Conservation (phyloP, 441 rosid species). For the Erodium moschatum region DNA sequence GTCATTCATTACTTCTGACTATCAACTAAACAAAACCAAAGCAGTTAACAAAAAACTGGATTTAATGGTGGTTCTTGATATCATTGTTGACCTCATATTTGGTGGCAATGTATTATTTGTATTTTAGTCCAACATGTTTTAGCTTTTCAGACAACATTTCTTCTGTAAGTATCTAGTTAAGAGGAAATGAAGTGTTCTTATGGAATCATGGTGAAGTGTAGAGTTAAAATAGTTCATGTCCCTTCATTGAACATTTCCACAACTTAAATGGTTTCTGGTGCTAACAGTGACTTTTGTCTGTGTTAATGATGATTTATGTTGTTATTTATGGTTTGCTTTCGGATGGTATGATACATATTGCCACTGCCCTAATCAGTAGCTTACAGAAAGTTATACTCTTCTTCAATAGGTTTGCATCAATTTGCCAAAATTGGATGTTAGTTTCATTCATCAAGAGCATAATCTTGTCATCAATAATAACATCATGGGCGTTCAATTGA, state of each 20-base stretch:
- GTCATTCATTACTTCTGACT: background rate
- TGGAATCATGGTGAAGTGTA: background rate
- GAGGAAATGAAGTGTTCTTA: background rate
- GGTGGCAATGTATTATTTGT: background rate
- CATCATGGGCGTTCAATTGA: slow-evolving; percentile 77
- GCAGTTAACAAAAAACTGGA: background rate
- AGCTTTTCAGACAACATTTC: background rate
- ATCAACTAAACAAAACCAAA: background rate
- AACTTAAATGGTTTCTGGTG: background rate
- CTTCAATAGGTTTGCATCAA: slow-evolving; percentile 56
- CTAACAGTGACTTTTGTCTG: background rate
- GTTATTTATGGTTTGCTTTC: slow-evolving; percentile 1
- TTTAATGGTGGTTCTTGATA: slow-evolving; percentile 8
- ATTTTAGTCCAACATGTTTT: background rate
- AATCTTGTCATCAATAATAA: slow-evolving; percentile 60
- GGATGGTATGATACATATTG: slow-evolving; percentile 6
- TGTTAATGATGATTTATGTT: background rate
- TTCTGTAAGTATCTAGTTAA: background rate
- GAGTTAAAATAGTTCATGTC: background rate
- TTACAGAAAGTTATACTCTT: slow-evolving; percentile 19
- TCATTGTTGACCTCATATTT: background rate
- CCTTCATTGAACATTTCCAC: background rate
- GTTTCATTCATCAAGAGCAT: slow-evolving; percentile 62
- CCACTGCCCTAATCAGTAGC: background rate
- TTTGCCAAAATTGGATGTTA: slow-evolving; percentile 76